These are phyloP conservation scores for Leccinum subgranulosum DNA, from an alignment of 768 basidiomycete genomes.

Conservation along the genomic window DNA sequence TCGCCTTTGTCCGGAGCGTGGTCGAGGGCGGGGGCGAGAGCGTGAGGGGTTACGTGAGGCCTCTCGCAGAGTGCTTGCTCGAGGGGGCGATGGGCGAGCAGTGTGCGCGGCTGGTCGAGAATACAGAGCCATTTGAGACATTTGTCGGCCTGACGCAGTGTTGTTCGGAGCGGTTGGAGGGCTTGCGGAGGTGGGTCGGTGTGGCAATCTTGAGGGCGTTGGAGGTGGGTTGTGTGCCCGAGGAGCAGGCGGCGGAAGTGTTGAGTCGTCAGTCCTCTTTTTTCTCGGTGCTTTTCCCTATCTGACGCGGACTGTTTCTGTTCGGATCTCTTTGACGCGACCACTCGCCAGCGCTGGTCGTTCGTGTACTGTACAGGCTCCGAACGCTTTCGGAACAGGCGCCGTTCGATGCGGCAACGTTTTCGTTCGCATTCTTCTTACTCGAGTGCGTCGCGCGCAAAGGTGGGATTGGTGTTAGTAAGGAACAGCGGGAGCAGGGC, in stretches of 20 bases:
- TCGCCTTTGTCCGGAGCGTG: slow-evolving; percentile 66
- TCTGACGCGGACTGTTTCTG: not conserved
- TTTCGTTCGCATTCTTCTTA: slow-evolving; percentile 76
- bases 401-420: slow-evolving; percentile 83
- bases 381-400: slow-evolving; percentile 77
- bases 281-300: not conserved
- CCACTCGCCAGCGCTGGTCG: slow-evolving; percentile 55
- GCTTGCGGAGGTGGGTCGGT: slow-evolving; percentile 68
- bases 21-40: slow-evolving; percentile 42
- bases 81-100: slow-evolving; percentile 58
- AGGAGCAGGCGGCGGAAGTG: slow-evolving; percentile 69
- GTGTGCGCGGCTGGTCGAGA: slow-evolving; percentile 57
- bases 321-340: not conserved
- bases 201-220: slow-evolving; percentile 80
- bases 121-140: slow-evolving; percentile 53
- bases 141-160: slow-evolving; percentile 70
- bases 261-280: slow-evolving; percentile 36
- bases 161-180: slow-evolving; percentile 72
- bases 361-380: slow-evolving; percentile 83
- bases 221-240: slow-evolving; percentile 63
- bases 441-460: slow-evolving; percentile 61
- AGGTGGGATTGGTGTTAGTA: slow-evolving; percentile 59
- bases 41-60: slow-evolving; percentile 53
- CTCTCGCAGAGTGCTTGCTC: slow-evolving; percentile 58
- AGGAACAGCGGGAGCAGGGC: slow-evolving; percentile 7